phyloP scores from a whole-genome alignment of 78 protist species.

The Tieghemostelium lacteum region DNA sequence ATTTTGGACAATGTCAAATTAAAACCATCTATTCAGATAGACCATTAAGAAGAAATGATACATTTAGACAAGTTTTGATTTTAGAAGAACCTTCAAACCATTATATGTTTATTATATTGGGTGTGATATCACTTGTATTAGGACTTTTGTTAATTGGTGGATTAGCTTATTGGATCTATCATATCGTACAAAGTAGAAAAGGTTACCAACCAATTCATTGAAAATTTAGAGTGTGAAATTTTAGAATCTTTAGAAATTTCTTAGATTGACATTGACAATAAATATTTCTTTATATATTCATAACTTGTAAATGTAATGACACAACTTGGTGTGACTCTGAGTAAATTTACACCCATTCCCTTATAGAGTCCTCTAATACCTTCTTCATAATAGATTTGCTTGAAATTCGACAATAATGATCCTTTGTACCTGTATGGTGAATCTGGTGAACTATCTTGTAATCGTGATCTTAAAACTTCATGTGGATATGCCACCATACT shows the following conservation, averaged over 20 bases:
- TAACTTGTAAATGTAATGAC: constrained; percentile 88
- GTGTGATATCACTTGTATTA: background rate
- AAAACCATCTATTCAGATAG: constrained; percentile 11
- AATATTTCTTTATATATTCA: constrained; percentile 70
- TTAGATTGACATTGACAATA: constrained; percentile 69
- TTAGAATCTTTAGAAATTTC: constrained; percentile 63
- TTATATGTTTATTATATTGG: background rate
- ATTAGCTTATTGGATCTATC: background rate
- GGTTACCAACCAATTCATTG: background rate
- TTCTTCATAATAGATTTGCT: constrained; percentile 61
- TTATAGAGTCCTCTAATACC: constrained; percentile 86
- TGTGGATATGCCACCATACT: constrained; percentile 89
- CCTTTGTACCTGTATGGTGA: constrained; percentile 46
- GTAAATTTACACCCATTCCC: constrained; percentile 88
- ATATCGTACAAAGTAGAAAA: background rate
- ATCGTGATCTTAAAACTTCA: constrained; percentile 86
- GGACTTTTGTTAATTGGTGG: background rate
- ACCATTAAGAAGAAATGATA: background rate
- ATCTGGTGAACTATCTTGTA: constrained; percentile 74
- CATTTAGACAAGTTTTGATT: background rate
- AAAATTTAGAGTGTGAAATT: background rate
- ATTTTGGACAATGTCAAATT: constrained; percentile 24
- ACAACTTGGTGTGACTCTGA: constrained; percentile 86
- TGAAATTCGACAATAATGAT: constrained; percentile 2
- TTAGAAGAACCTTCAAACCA: constrained; percentile 2